Conservation (phyloP, 2,329 filamentous ascomycete genomes). For the Plectosphaerella cucumerina region DNA sequence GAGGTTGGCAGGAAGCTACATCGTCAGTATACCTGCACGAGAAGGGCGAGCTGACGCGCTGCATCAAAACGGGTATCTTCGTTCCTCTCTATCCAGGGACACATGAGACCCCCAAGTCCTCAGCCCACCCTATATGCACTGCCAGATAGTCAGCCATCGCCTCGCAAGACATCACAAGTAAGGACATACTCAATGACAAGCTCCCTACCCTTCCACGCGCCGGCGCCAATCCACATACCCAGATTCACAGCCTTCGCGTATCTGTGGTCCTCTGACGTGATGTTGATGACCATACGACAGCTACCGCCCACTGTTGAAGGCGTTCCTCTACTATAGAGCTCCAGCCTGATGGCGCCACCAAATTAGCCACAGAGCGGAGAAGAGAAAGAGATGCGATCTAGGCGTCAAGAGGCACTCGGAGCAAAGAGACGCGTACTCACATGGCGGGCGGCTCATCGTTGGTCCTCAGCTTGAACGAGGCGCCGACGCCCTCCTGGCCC, state of each 20-base stretch:
- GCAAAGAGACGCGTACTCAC: not conserved
- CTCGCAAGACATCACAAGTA: not conserved
- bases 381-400: slow-evolving; percentile 19
- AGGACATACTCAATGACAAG: slow-evolving; percentile 6
- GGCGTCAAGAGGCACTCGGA: slow-evolving; percentile 29
- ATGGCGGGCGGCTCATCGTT: slow-evolving; percentile 25
- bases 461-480: slow-evolving; percentile 42
- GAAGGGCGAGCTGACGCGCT: no score
- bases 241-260: slow-evolving; percentile 43
- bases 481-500: not conserved
- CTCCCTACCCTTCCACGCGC: slow-evolving; percentile 27
- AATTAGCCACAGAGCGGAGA: no score
- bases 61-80: no score
- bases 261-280: slow-evolving; percentile 43
- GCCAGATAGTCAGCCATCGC: no score
- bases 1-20: no score
- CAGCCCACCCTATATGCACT: no score
- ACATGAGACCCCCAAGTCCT: no score
- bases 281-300: slow-evolving; percentile 42
- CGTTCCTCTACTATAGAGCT: slow-evolving; percentile 31
- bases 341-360: slow-evolving; percentile 16
- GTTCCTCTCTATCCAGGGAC: no score
- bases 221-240: slow-evolving; percentile 43
- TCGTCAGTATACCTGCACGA: no score
- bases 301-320: slow-evolving; percentile 37